Base-by-base conservation (phyloP, 805 yeast genomes). In the Metschnikowia arizonensis region DNA sequence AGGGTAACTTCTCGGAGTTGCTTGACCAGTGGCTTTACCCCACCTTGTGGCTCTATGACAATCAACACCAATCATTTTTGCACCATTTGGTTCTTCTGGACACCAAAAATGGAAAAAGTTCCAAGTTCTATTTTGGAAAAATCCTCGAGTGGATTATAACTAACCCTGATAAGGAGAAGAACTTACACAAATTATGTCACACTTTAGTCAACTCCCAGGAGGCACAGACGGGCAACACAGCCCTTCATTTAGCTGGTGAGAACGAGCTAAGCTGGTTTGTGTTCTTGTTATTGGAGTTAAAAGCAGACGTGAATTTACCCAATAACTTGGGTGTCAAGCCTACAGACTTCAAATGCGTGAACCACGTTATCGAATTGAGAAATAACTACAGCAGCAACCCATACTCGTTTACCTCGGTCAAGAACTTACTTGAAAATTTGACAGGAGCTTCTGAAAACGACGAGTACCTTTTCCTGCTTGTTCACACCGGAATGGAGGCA, bases 321-420 rank as follows among this genome's bases (percentile, higher is more conserved):
- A 93, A 93, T 61, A 84, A 86, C 41, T 85, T 91, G 3, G 97
- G 97, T 0, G 74, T 91, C 28, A 79, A 85, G 49, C 96, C 98
- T 3, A 66, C 74, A 11, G 98, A 93, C 65, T 91, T 86, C 65
- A 96, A 95, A 36, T 80, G 85, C 44, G 78, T 74, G 36, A 66
- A 78, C 37, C 73, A 70, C 38, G 57, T 61, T 10, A 38, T 47
- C n/a, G 55, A 46, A 10, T 34, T 44, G 32, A 46, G 58, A 14
- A 40, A 45, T n/a, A 44, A 49, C 14, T 56, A 48, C 38, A 31
- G 51, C 46, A 44, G 26, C 19, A 50, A 48, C 40, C 50, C 46
- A 4, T 38, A 36, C 14, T 48, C 55, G 9, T 40, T 39, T 4
- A 33, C 47, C 4, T 47, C 53, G 8, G 35, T 40, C 18, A 31